phyloP scores from a whole-genome alignment of 352 stramenopile genomes.

The Pythium scleroteichum region DNA sequence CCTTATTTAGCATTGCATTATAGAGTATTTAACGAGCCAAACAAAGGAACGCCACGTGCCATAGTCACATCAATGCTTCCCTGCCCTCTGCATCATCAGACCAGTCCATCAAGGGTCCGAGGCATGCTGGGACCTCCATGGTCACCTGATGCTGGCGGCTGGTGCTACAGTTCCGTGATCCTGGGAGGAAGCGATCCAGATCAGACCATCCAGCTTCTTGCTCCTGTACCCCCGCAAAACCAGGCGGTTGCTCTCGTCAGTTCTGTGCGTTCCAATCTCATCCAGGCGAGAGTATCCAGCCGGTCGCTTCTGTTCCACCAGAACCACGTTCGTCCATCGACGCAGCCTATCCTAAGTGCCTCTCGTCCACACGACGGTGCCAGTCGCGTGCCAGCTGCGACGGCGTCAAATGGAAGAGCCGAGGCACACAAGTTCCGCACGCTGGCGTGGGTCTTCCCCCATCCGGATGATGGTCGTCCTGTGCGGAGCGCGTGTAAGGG shows the following conservation, averaged over 20 bases:
- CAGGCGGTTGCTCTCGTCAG: too few relatives aligned
- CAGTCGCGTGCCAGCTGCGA: neutral
- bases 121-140: too few relatives aligned
- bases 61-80: too few relatives aligned
- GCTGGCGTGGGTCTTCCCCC: neutral
- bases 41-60: neutral
- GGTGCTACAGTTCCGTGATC: too few relatives aligned
- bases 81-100: too few relatives aligned
- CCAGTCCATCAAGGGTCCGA: too few relatives aligned
- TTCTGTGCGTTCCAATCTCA: too few relatives aligned
- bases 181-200: too few relatives aligned
- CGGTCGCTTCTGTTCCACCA: neutral
- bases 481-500: neutral
- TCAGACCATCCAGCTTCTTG: too few relatives aligned
- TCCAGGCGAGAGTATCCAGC: neutral
- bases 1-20: neutral
- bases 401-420: neutral
- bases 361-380: neutral
- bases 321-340: neutral
- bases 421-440: neutral
- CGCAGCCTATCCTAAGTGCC: neutral
- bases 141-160: too few relatives aligned
- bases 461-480: neutral
- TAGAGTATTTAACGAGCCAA: constrained; percentile 3
- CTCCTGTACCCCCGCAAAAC: too few relatives aligned